These are phyloP conservation scores for Leptomonas pyrrhocoris DNA, from an alignment of 208 protist genomes.

Conservation along the genomic window DNA sequence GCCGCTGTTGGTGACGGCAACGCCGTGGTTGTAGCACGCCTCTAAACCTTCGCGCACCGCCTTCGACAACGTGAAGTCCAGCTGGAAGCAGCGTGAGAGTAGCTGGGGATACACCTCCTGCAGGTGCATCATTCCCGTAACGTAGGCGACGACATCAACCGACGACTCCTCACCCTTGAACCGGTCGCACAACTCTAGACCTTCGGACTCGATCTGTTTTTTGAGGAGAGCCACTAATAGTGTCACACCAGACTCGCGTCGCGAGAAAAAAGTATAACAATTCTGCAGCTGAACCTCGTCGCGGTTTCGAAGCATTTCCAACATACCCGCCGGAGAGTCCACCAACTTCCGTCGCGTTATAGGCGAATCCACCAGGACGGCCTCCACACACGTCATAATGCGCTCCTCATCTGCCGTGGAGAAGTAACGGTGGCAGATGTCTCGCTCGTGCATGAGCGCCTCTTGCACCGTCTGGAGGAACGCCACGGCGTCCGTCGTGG, in stretches of 20 bases:
- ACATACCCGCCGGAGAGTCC: constrained; percentile 49
- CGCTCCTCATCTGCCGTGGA: constrained; percentile 44
- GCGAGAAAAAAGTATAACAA: constrained; percentile 71
- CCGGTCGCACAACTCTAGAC: constrained; percentile 39
- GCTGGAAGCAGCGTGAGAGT: constrained; percentile 64
- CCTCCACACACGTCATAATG: constrained; percentile 70
- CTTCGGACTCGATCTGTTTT: constrained; percentile 59
- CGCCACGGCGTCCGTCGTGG: constrained; percentile 32
- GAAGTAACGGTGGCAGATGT: constrained; percentile 70
- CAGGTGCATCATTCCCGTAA: constrained; percentile 74
- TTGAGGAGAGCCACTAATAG: constrained; percentile 50
- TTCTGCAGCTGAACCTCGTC: constrained; percentile 50
- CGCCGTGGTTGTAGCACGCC: constrained; percentile 56
- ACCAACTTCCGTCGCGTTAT: constrained; percentile 51
- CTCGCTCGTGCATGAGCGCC: constrained; percentile 48
- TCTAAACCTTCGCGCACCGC: constrained; percentile 80
- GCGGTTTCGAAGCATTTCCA: constrained; percentile 41
- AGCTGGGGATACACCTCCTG: constrained; percentile 73
- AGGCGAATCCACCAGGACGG: constrained; percentile 54
- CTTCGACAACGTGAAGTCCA: constrained; percentile 62
- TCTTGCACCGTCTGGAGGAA: constrained; percentile 50
- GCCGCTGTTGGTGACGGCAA: constrained; percentile 34
- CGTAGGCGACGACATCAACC: constrained; percentile 60
- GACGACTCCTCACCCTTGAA: constrained; percentile 57
- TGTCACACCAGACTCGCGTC: constrained; percentile 45